Evolutionary conservation across 345 rosid genomes (phyloP).

Genomic region (Salix viminalis): DNA sequence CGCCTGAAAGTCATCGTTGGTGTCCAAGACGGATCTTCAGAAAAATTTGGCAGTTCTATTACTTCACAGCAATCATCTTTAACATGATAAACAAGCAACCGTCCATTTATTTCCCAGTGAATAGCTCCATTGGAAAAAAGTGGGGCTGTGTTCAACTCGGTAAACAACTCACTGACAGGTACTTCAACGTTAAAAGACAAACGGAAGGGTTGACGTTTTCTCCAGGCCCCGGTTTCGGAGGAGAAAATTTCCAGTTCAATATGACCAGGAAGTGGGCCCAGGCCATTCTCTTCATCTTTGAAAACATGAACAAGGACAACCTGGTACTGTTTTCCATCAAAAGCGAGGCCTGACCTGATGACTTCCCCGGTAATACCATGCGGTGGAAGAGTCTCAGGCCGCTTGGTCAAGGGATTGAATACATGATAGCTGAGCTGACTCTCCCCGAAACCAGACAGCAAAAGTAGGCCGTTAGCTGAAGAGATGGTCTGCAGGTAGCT

Average conservation of each 20-base stretch:
- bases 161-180: neutral
- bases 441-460: constrained; percentile 1
- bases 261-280: neutral
- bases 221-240: constrained; percentile 17
- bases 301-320: constrained; percentile 13
- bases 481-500: neutral
- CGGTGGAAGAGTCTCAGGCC: constrained; percentile 6
- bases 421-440: constrained; percentile 4
- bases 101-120: constrained; percentile 15
- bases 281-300: neutral
- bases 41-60: constrained; percentile 9
- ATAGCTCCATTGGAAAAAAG: constrained; percentile 19
- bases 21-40: constrained; percentile 6
- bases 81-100: constrained; percentile 14
- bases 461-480: constrained; percentile 15
- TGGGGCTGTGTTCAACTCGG: neutral
- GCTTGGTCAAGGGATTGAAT: constrained; percentile 6
- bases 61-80: neutral
- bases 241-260: constrained; percentile 14
- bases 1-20: constrained; percentile 4
- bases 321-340: constrained; percentile 1
- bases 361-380: neutral
- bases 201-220: neutral
- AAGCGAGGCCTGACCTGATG: constrained; percentile 17
- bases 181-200: constrained; percentile 5